Percentiles rank a stretch among this genome's conserved stretches.
Conservation (phyloP, 805 yeast species). For the Myxozyma mucilagina region DNA sequence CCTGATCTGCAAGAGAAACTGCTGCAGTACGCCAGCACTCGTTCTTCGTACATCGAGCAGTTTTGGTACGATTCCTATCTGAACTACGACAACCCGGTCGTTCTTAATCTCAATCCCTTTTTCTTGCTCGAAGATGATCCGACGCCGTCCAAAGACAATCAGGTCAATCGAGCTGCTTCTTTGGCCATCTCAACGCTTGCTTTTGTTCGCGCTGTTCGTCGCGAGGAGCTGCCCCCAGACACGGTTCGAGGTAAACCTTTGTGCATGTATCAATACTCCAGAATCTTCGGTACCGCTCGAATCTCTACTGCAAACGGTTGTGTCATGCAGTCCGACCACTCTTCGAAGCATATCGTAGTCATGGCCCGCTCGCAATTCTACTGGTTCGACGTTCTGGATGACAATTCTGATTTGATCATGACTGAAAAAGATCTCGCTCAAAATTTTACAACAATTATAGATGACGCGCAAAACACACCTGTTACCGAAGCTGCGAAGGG, state of each 20-base stretch:
- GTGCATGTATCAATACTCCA: conserved; percentile 89
- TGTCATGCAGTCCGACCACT: conserved; percentile 75
- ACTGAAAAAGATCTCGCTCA: conserved; percentile 72
- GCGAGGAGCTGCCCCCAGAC: conserved; percentile 73
- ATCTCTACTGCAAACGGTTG: conserved; percentile 83
- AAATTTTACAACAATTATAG: conserved; percentile 72
- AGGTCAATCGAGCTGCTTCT: conserved; percentile 78
- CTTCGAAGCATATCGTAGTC: conserved; percentile 78
- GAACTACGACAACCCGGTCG: conserved; percentile 77
- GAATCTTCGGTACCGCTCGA: conserved; percentile 83
- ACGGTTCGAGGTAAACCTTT: conserved; percentile 62
- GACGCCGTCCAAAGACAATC: conserved; percentile 59
- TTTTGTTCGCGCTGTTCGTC: conserved; percentile 75
- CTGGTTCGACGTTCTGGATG: conserved; percentile 91
- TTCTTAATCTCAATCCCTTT: conserved; percentile 87
- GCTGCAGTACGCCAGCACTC: conserved; percentile 57
- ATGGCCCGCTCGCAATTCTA: conserved; percentile 84
- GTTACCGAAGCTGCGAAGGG: conserved; percentile 65
- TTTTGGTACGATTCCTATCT: conserved; percentile 92
- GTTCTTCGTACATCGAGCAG: conserved; percentile 85
- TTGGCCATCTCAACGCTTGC: conserved; percentile 74
- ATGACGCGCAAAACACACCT: conserved; percentile 60
- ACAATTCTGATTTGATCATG: conserved; percentile 66
- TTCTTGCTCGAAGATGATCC: conserved; percentile 91
- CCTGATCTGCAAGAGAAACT: conserved; percentile 64